Evolutionary conservation across 2,329 filamentous ascomycete species (phyloP).

Genomic region (Torrubiella hemipterigena): DNA sequence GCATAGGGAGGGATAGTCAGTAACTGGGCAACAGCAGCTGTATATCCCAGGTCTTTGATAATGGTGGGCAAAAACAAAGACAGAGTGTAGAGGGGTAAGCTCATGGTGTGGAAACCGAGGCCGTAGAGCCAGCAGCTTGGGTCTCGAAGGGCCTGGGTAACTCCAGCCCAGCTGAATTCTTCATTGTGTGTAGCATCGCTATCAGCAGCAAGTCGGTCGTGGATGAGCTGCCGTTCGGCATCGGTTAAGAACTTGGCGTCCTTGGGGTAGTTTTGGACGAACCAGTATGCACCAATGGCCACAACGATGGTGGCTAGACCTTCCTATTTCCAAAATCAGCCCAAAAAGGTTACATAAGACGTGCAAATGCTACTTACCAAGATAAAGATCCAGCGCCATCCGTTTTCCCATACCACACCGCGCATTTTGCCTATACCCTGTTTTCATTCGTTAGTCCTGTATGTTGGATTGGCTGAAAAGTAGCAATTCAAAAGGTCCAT

Average conservation of each 20-base stretch:
- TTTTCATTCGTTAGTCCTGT: too few species aligned
- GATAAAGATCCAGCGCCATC: constrained; percentile 33
- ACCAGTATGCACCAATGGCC: constrained; percentile 37
- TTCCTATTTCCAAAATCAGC: constrained; percentile 25
- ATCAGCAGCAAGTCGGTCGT: constrained; percentile 55
- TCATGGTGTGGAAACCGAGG: constrained; percentile 60
- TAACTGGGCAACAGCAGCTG: constrained; percentile 39
- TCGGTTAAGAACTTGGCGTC: too few species aligned
- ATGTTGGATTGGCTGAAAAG: too few species aligned
- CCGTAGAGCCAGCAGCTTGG: constrained; percentile 65
- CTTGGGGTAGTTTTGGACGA: constrained; percentile 58
- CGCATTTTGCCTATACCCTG: constrained; percentile 34
- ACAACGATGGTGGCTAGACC: constrained; percentile 43
- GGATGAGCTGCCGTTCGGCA: too few species aligned
- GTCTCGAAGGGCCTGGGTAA: constrained; percentile 50
- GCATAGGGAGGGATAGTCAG: constrained; percentile 54
- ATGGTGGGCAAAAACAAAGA: too few species aligned
- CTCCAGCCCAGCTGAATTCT: constrained; percentile 55
- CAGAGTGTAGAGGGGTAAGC: constrained; percentile 45
- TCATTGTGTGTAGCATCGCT: constrained; percentile 60
- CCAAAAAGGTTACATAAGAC: too few species aligned
- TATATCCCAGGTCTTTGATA: constrained; percentile 41
- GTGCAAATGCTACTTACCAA: constrained; percentile 19
- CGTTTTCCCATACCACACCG: constrained; percentile 25
- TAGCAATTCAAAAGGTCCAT: too few species aligned